Evolutionary conservation across 2,329 filamentous ascomycete genomes (phyloP), one percentile per base, ranked within the genome.

Genomic region (Aureobasidium zeae): DNA sequence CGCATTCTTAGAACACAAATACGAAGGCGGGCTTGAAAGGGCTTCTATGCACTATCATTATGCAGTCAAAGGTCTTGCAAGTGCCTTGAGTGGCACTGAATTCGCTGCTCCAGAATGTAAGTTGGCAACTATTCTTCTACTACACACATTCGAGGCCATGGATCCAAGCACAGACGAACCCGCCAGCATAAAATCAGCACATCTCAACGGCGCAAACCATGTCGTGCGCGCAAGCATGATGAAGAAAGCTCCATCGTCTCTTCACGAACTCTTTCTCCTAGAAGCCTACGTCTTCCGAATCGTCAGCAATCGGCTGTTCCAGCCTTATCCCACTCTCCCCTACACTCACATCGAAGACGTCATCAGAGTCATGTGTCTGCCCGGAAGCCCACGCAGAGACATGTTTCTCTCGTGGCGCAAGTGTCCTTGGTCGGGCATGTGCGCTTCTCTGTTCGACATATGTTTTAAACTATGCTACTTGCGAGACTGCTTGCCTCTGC

Each of bases 371-470:
- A 28, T 43, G 30, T 33, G 39, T 34, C 19, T 24, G 9, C 39
- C 39, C 5, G 39, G 39, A 22, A 43, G 39, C 28, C 39, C 39
- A 13, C 39, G 39, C 11, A 21, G 21, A 28, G 30, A 43, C 13
- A 43, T 43, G 39, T 10, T 11, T 12, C 6, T 8, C 20, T 16
- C 22, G 13, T 43, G 39, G 39, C 22, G 39, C 9, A 34, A 43
- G 12, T 43, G 39, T 6, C 39, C 39, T 9, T 43, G 39, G 39
- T 29, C 34, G 12, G 39, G 39, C n/a, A 43, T 43, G 39, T 43
- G 25, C n/a, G 39, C 29, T 26, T 16, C 29, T 11, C 12, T 43
- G 7, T 43, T 33, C 12, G 39, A 43, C 10, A 33, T 43, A 11
- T 22, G 2, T 3, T 43, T 33, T 22, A 43, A 43, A 7, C 12